These are phyloP conservation scores for Apiospora marii DNA, from an alignment of 2,329 filamentous ascomycete species.

Conservation along the genomic window DNA sequence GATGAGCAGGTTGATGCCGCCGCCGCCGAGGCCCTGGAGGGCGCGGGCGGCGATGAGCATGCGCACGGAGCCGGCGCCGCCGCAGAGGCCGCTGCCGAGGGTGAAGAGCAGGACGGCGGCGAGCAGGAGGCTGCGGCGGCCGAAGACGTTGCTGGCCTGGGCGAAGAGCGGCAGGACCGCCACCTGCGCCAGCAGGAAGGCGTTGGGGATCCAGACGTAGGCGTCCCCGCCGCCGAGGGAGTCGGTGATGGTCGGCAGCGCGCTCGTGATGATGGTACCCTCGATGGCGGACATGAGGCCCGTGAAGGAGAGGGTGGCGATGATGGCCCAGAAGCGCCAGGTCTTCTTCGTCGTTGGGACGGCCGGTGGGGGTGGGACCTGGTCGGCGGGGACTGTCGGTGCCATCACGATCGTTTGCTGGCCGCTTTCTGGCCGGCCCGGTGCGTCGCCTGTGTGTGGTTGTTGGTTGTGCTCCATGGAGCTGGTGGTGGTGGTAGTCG, in stretches of 20 bases:
- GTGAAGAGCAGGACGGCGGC: slow-evolving; percentile 45
- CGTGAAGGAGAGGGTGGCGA: background rate
- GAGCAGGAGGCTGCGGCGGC: slow-evolving; percentile 49
- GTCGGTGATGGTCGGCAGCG: slow-evolving; percentile 34
- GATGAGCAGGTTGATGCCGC: slow-evolving; percentile 38
- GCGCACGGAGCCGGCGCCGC: slow-evolving; percentile 40
- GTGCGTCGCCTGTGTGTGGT: background rate
- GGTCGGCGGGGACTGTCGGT: background rate
- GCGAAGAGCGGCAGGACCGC: slow-evolving; percentile 54
- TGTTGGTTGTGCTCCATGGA: slow-evolving; percentile 11
- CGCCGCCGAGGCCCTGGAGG: slow-evolving; percentile 45
- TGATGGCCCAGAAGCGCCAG: slow-evolving; percentile 24
- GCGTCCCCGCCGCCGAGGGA: slow-evolving; percentile 29
- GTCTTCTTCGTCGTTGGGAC: background rate
- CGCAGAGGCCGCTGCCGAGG: slow-evolving; percentile 47
- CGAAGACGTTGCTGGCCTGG: slow-evolving; percentile 55
- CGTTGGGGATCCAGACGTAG: slow-evolving; percentile 34
- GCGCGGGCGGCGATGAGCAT: slow-evolving; percentile 47
- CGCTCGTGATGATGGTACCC: slow-evolving; percentile 31
- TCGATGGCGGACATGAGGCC: slow-evolving; percentile 30
- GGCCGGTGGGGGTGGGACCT: background rate
- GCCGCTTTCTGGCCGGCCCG: background rate
- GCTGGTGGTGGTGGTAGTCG: background rate
- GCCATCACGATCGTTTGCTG: background rate
- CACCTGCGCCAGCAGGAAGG: slow-evolving; percentile 39